These are phyloP conservation scores for Pogostemon cablin DNA, from an alignment of 257 asterid genomes.

Conservation along the genomic window DNA sequence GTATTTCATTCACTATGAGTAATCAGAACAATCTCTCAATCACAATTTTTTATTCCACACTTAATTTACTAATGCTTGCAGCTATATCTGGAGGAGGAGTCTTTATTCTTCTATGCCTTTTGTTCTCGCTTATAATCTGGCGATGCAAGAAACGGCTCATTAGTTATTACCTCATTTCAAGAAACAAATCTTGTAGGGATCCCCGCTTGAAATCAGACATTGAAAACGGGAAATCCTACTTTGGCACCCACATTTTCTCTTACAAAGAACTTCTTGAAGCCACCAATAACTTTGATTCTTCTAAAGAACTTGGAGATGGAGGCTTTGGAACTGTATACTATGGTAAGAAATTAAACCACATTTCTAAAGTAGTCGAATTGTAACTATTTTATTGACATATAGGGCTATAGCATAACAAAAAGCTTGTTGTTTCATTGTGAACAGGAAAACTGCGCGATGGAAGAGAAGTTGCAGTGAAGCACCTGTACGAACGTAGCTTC, in stretches of 20 bases:
- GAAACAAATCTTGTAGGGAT: conserved; percentile 22
- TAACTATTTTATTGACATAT: background rate
- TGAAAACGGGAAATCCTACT: conserved; percentile 37
- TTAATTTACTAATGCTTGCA: conserved; percentile 14
- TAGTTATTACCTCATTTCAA: conserved; percentile 8
- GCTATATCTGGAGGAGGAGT: conserved; percentile 38
- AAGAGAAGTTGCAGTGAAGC: conserved; percentile 67
- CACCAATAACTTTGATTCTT: conserved; percentile 47
- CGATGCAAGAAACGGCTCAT: conserved; percentile 30
- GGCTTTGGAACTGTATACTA: conserved; percentile 59
- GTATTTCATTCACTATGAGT: background rate
- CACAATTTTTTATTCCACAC: background rate
- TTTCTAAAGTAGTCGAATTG: background rate
- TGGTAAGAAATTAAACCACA: conserved; percentile 37
- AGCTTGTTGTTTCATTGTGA: background rate
- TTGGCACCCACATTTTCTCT: conserved; percentile 45
- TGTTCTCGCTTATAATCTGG: conserved; percentile 24
- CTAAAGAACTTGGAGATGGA: conserved; percentile 59
- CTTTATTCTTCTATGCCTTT: conserved; percentile 24
- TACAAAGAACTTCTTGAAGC: conserved; percentile 52
- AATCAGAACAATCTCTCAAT: background rate
- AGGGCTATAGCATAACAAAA: background rate
- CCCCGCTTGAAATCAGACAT: conserved; percentile 34
- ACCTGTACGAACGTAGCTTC: conserved; percentile 53
- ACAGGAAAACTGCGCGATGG: conserved; percentile 58